Base-by-base conservation (phyloP, 805 yeast genomes). In the Kuraishia hungarica region DNA sequence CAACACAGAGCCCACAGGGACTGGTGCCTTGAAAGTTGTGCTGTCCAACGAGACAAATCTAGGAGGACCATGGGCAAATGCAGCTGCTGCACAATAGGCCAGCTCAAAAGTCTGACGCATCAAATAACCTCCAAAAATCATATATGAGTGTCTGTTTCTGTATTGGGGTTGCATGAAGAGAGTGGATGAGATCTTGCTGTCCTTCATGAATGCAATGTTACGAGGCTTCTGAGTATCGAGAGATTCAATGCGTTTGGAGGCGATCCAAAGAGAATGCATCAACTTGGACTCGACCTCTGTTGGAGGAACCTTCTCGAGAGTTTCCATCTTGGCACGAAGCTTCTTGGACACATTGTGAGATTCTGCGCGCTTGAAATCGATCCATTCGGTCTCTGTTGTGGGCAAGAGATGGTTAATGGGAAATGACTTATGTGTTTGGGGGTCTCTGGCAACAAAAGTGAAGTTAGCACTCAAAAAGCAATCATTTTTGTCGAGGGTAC, bases 161-260 rank as follows among this genome's bases (percentile, higher is more conserved):
- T 91, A 92, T 73, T 92, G 97, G 1, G 97, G 97, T 71, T 92
- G 97, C 93, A 92, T 93, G 70, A 91, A 84, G 64, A 86, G 79
- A 6, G 97, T 89, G 11, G 96, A 87, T 53, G 80, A 74, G 54
- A 88, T 78, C 53, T 69, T 72, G 1, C 97, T 85, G 58, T 89
- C 86, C 52, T 80, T 77, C 96, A 90, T 87, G 61, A 80, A 80
- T 50, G 77, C 73, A 29, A 85, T 68, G 58, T 80, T 80, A 23
- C 68, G 69, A n/a, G 86, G 85, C 55, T 72, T 68, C 7, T 67
- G 64, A 20, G 67, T 55, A 10, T 26, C 29, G 20, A 65, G 60
- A 23, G 69, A 64, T 54, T 54, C 56, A 39, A 59, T 48, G 15
- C 39, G 54, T 51, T 76, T 76, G 10, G 81, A 73, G 19, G 74